A percentile compares a stretch with the other conserved stretches of the same genome.
Evolutionary conservation across 106 monocot species (phyloP).

Genomic region (Platanthera zijinensis): DNA sequence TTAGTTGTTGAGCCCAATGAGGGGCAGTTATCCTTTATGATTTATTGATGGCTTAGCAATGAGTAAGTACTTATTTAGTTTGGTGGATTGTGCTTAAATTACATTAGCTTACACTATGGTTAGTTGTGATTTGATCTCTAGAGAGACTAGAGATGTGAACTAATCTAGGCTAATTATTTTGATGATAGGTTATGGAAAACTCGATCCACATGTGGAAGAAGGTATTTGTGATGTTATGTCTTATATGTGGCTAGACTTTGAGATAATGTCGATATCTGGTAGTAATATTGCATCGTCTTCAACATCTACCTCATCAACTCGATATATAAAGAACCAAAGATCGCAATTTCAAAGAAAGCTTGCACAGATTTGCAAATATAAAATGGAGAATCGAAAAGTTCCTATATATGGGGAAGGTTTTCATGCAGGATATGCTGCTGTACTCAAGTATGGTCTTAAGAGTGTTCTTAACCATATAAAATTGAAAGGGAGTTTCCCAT

Average conservation of each 20-base stretch:
- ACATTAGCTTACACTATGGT: too few species aligned
- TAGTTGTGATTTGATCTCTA: too few species aligned
- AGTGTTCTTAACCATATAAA: constrained; percentile 54
- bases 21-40: too few species aligned
- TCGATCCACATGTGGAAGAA: constrained; percentile 31
- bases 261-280: constrained; percentile 44
- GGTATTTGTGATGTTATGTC: constrained; percentile 21
- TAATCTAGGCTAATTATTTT: background rate
- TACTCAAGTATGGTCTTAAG: constrained; percentile 42
- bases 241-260: constrained; percentile 31
- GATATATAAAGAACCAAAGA: constrained; percentile 35
- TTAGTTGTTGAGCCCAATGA: too few species aligned
- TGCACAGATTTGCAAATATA: constrained; percentile 61
- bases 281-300: constrained; percentile 28
- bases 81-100: too few species aligned
- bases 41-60: too few species aligned
- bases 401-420: constrained; percentile 65
- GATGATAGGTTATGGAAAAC: constrained; percentile 35
- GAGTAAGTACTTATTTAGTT: too few species aligned
- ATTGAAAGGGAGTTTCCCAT: constrained; percentile 42
- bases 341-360: constrained; percentile 59
- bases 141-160: too few species aligned
- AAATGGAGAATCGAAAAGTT: constrained; percentile 49
- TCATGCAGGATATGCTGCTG: constrained; percentile 42
- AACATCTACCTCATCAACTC: constrained; percentile 20